These are phyloP conservation scores for Alternaria rosae DNA, from an alignment of 2,329 filamentous ascomycete genomes.

Conservation along the genomic window DNA sequence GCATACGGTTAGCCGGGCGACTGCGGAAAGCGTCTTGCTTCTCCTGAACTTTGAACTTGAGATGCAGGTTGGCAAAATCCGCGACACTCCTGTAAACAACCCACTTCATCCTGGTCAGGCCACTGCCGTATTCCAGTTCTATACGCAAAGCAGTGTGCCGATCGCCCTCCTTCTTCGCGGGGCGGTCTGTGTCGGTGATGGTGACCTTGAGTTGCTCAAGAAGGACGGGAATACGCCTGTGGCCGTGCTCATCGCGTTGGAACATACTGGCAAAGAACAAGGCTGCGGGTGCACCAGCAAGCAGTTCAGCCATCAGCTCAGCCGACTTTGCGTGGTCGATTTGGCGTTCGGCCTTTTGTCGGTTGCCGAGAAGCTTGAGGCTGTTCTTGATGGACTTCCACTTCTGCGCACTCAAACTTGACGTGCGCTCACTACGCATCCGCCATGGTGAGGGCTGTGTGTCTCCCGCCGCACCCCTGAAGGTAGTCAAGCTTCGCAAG, in stretches of 20 bases:
- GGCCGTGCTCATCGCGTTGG: slow-evolving; percentile 93
- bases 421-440: slow-evolving; percentile 55
- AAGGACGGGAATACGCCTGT: slow-evolving; percentile 91
- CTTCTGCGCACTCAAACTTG: slow-evolving; percentile 70
- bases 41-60: slow-evolving; percentile 89
- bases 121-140: slow-evolving; percentile 94
- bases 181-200: slow-evolving; percentile 77
- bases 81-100: slow-evolving; percentile 83
- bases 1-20: slow-evolving; percentile 56
- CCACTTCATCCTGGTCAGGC: slow-evolving; percentile 96
- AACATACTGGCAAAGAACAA: slow-evolving; percentile 97
- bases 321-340: slow-evolving; percentile 96
- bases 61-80: slow-evolving; percentile 91
- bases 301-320: slow-evolving; percentile 92
- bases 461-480: slow-evolving; percentile 49
- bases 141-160: slow-evolving; percentile 89
- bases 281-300: slow-evolving; percentile 90
- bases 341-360: slow-evolving; percentile 81
- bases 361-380: slow-evolving; percentile 76
- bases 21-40: slow-evolving; percentile 80
- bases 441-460: slow-evolving; percentile 54
- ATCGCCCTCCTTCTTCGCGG: slow-evolving; percentile 50
- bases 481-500: slow-evolving; percentile 57
- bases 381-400: slow-evolving; percentile 95
- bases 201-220: slow-evolving; percentile 92